Percentiles rank a stretch among this genome's conserved stretches.
phyloP scores from a whole-genome alignment of 768 basidiomycete species.

The Leccinum disarticulatum region DNA sequence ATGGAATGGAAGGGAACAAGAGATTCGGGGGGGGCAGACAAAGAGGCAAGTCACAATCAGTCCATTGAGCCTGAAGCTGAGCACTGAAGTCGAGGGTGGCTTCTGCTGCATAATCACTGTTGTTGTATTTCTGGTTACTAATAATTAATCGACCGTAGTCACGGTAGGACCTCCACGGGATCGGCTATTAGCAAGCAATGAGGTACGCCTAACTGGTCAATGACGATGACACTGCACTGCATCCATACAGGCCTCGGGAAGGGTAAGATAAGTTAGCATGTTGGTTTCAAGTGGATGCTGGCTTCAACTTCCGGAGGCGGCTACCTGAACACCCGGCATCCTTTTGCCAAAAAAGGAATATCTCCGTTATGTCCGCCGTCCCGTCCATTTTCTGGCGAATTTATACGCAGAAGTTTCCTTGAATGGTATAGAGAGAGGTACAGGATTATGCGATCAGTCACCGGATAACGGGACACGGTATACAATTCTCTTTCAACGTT shows the following conservation, averaged over 20 bases:
- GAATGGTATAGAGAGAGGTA: constrained; percentile 14
- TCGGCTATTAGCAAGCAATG: constrained; percentile 17
- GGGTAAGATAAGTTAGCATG: constrained; percentile 7
- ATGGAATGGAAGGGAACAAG: constrained; percentile 2
- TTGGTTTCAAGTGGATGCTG: constrained; percentile 3
- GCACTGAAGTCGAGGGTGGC: background rate
- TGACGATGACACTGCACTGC: constrained; percentile 24
- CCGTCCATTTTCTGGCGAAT: background rate
- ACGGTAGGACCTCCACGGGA: constrained; percentile 7
- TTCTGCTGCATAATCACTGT: background rate
- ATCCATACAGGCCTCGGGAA: constrained; percentile 11
- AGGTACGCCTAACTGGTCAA: constrained; percentile 18
- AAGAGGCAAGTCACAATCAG: constrained; percentile 3
- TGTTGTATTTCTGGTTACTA: constrained; percentile 8
- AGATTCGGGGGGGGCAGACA: background rate
- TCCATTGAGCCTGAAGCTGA: background rate
- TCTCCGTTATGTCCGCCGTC: constrained; percentile 4
- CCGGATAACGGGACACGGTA: constrained; percentile 24
- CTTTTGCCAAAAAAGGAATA: background rate
- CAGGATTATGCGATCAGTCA: constrained; percentile 22
- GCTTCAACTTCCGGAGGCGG: constrained; percentile 19
- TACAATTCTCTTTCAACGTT: constrained; percentile 8
- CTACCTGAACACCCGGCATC: constrained; percentile 19
- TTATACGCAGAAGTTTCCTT: constrained; percentile 1
- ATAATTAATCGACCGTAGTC: constrained; percentile 2